phyloP scores from a whole-genome alignment of 768 basidiomycete genomes.

The Pisolithus orientalis region DNA sequence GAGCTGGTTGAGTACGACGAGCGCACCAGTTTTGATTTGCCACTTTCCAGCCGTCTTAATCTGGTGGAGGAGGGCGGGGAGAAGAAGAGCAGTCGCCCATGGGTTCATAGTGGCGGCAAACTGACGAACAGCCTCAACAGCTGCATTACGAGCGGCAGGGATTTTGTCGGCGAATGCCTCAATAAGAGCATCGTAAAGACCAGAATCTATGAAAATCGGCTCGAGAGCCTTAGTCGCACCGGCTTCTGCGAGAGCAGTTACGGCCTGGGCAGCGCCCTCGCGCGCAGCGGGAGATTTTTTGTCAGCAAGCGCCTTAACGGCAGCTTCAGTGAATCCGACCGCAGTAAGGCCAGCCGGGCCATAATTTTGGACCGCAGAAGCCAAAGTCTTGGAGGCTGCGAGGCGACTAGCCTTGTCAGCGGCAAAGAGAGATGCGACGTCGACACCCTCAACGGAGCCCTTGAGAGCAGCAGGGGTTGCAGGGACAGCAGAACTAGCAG shows the following conservation, averaged over 20 bases:
- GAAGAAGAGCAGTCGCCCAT: slow-evolving; percentile 78
- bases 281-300: slow-evolving; percentile 93
- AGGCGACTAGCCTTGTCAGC: slow-evolving; percentile 81
- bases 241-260: slow-evolving; percentile 57
- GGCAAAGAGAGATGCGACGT: slow-evolving; percentile 72
- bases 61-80: slow-evolving; percentile 85
- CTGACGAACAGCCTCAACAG: slow-evolving; percentile 74
- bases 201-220: slow-evolving; percentile 81
- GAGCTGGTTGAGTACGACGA: slow-evolving; percentile 80
- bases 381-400: slow-evolving; percentile 62
- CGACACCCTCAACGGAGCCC: slow-evolving; percentile 58
- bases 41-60: slow-evolving; percentile 96
- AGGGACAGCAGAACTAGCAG: slow-evolving; percentile 50
- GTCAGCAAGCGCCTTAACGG: slow-evolving; percentile 82
- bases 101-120: slow-evolving; percentile 78
- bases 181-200: slow-evolving; percentile 79
- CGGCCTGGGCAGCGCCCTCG: slow-evolving; percentile 77
- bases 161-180: slow-evolving; percentile 95
- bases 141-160: slow-evolving; percentile 78
- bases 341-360: slow-evolving; percentile 72
- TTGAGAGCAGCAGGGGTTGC: slow-evolving; percentile 70
- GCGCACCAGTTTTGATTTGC: slow-evolving; percentile 90
- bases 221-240: slow-evolving; percentile 80
- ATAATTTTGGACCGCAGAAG: slow-evolving; percentile 73
- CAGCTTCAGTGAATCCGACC: slow-evolving; percentile 64